phyloP scores from a whole-genome alignment of 2,329 filamentous ascomycete species.

The Calonectria multiphialidica region DNA sequence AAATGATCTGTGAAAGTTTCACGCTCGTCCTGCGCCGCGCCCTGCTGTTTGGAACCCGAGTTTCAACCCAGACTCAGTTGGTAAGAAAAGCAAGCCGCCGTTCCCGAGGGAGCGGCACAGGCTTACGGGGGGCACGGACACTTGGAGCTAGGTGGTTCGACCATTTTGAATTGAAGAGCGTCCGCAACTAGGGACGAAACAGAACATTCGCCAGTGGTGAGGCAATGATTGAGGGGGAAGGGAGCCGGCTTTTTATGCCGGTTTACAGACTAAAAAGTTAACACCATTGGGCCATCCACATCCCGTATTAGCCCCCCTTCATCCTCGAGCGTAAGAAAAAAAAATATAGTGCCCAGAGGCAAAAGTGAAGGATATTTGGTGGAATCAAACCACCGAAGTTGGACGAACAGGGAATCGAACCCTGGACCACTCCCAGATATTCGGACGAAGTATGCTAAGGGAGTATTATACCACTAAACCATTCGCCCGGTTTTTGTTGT shows the following conservation, averaged over 20 bases:
- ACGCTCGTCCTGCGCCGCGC: background rate
- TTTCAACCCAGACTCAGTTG: background rate
- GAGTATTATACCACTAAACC: slow-evolving; percentile 46
- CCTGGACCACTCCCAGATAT: slow-evolving; percentile 9
- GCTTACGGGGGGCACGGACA: background rate
- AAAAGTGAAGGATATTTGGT: slow-evolving; percentile 6
- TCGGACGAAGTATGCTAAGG: slow-evolving; percentile 36
- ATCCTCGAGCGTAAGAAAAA: slow-evolving; percentile 3
- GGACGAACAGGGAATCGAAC: slow-evolving; percentile 44
- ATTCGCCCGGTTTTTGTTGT: slow-evolving; percentile 38
- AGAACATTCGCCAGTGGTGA: background rate
- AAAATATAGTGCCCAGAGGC: background rate
- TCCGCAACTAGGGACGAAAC: background rate
- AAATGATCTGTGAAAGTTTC: background rate
- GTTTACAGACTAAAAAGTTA: background rate
- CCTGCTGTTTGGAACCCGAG: background rate
- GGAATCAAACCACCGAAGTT: slow-evolving; percentile 30
- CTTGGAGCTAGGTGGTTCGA: background rate
- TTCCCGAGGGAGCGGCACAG: background rate
- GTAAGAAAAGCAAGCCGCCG: background rate
- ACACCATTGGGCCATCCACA: too few species aligned
- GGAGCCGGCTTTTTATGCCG: background rate
- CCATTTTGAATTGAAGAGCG: background rate
- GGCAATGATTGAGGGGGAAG: too few species aligned
- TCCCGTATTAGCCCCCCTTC: too few species aligned